Base-by-base conservation (phyloP, 1,284 basidiomycete genomes). In the Cryptococcus sp. region DNA sequence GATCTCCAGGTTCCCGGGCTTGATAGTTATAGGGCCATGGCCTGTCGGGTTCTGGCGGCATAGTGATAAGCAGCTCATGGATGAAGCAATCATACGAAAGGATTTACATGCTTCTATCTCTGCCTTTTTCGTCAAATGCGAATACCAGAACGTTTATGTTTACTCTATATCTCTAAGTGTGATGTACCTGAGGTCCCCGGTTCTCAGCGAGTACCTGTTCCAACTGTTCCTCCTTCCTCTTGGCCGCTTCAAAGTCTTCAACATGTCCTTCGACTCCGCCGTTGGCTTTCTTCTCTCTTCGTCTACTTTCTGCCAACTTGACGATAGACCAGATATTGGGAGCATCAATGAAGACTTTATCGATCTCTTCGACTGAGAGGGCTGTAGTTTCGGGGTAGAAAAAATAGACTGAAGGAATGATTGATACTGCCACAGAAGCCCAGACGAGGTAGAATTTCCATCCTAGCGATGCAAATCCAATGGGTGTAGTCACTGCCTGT, bases 301-400 rank as follows among this genome's bases (percentile, higher is more conserved):
- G 18, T n/a, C 55, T 36, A 34, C 46, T 16, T 25, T 50, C 53
- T 4, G 59, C 59, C 1, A 56, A 28, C 7, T 28, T n/a, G 14
- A 54, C 53, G 3, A 56, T 58, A 13, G 48, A 41, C 22, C 58
- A 48, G 9, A 61, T 45, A n/a, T 41, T 46, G 2, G 59, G 48
- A 4, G 56, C 52, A 31, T 59, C 57, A 40, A 61, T 57, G 49
- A 61, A 61, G 7, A 61, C 53, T 31, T 53, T 48, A 31, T 66
- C 64, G 32, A 64, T 57, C 54, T 64, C 64, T 52, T 67, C 64
- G 34, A 67, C 50, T 2, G 58, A 57, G 13, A 67, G 50, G 22
- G 55, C 59, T 7, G 62, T 67, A 3, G 64, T 67, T 47, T 67
- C 64, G 25, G 64, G 65, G 53, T 63, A 67, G 53, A 62, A 62